Conservation (phyloP, 2,329 filamentous ascomycete genomes). For the Penicillium freii region DNA sequence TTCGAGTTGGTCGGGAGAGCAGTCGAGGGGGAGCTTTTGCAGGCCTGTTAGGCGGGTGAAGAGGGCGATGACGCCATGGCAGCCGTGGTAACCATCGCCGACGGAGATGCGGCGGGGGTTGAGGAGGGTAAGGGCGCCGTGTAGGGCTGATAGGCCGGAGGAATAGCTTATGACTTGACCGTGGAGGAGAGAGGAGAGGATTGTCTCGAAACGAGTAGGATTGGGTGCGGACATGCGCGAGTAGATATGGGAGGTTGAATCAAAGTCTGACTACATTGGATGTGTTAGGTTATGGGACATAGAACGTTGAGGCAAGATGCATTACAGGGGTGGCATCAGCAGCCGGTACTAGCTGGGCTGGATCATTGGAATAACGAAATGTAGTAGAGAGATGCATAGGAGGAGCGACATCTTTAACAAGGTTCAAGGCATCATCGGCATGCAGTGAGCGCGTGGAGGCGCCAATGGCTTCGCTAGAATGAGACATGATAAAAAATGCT, state of each 20-base stretch:
- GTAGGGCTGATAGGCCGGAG: constrained; percentile 83
- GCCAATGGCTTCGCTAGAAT: constrained; percentile 20
- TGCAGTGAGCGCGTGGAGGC: constrained; percentile 74
- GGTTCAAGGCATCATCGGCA: constrained; percentile 74
- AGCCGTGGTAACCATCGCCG: constrained; percentile 86
- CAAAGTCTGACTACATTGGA: constrained; percentile 20
- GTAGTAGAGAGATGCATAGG: constrained; percentile 89
- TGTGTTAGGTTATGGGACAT: background rate
- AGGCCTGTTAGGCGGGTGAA: constrained; percentile 74
- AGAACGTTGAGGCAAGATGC: constrained; percentile 18
- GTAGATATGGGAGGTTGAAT: constrained; percentile 65
- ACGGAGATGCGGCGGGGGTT: constrained; percentile 83
- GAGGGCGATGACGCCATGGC: constrained; percentile 77
- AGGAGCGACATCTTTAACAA: constrained; percentile 76
- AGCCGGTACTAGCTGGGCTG: constrained; percentile 59
- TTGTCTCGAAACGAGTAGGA: constrained; percentile 77
- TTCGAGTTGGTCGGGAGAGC: constrained; percentile 63
- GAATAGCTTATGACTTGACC: constrained; percentile 70
- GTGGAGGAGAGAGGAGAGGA: constrained; percentile 70
- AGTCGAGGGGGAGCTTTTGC: constrained; percentile 68
- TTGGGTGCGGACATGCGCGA: constrained; percentile 78
- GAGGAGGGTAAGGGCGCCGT: constrained; percentile 78
- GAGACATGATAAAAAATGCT: constrained; percentile 28
- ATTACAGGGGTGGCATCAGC: constrained; percentile 54
- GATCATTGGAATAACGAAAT: constrained; percentile 75